Evolutionary conservation across 805 yeast genomes (phyloP).

Genomic region (Pichia rugopelliculosa): DNA sequence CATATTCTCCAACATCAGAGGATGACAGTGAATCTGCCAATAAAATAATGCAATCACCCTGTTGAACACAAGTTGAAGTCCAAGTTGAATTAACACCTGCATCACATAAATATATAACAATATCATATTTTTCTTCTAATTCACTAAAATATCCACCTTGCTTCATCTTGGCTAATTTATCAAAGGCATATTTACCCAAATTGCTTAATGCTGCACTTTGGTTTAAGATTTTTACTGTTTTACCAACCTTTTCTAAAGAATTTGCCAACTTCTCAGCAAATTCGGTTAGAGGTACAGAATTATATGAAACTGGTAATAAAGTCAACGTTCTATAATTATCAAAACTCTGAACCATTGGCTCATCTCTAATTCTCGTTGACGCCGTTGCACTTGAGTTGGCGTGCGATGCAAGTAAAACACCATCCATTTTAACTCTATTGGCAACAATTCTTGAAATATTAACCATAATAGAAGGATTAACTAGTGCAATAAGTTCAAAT

Average conservation of each 20-base stretch:
- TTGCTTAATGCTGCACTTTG: conserved; percentile 74
- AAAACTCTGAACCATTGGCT: conserved; percentile 27
- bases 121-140: conserved; percentile 80
- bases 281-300: conserved; percentile 70
- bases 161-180: conserved; percentile 74
- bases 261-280: conserved; percentile 68
- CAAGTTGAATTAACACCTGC: conserved; percentile 75
- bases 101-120: conserved; percentile 86
- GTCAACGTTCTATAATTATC: conserved; percentile 75
- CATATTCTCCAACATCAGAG: conserved; percentile 80
- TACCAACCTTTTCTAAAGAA: conserved; percentile 68
- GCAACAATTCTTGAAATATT: conserved; percentile 87
- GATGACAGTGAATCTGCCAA: conserved; percentile 76
- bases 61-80: conserved; percentile 89
- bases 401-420: conserved; percentile 8
- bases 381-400: conserved; percentile 20
- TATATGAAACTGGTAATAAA: conserved; percentile 68
- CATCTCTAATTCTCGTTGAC: conserved; percentile 24
- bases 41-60: conserved; percentile 89
- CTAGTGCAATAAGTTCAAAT: conserved; percentile 76
- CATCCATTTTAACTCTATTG: conserved; percentile 29
- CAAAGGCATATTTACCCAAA: conserved; percentile 89
- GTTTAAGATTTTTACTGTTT: conserved; percentile 70
- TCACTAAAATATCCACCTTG: conserved; percentile 87
- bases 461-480: conserved; percentile 85